Percentiles rank a stretch among this genome's conserved stretches.
Evolutionary conservation across 2,329 filamentous ascomycete species (phyloP).

Genomic region (Xylogone sp.): DNA sequence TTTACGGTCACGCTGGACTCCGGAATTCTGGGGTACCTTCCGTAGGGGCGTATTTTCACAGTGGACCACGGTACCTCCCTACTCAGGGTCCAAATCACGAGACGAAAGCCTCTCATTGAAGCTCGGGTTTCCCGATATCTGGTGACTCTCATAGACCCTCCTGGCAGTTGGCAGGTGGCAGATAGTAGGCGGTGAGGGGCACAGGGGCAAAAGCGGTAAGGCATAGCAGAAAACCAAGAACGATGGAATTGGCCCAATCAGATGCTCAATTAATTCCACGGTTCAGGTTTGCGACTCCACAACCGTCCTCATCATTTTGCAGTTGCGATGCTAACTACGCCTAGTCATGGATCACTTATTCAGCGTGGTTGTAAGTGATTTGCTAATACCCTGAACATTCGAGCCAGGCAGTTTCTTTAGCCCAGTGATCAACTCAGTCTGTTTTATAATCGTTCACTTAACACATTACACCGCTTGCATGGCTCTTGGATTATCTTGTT

Average conservation of each 20-base stretch:
- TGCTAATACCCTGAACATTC: background rate
- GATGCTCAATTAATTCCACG: background rate
- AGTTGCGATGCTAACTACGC: background rate
- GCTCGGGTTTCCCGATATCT: no score
- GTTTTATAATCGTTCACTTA: background rate
- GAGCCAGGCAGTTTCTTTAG: background rate
- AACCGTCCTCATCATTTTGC: background rate
- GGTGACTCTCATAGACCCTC: no score
- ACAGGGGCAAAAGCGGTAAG: background rate
- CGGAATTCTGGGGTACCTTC: no score
- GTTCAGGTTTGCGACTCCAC: background rate
- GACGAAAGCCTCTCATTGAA: no score
- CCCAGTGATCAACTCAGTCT: background rate
- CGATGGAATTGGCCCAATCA: background rate
- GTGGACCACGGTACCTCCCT: no score
- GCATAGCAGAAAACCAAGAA: background rate
- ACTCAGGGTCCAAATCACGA: no score
- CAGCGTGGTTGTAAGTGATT: background rate
- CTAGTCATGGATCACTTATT: background rate
- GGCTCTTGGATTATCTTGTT: no score
- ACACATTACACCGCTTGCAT: no score
- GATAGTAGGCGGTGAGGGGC: background rate
- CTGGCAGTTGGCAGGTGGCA: no score
- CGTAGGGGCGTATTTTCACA: no score
- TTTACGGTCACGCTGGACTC: no score